Conservation (phyloP, 192 early-diverging fungal genomes). For the Oehlia diaphana region DNA sequence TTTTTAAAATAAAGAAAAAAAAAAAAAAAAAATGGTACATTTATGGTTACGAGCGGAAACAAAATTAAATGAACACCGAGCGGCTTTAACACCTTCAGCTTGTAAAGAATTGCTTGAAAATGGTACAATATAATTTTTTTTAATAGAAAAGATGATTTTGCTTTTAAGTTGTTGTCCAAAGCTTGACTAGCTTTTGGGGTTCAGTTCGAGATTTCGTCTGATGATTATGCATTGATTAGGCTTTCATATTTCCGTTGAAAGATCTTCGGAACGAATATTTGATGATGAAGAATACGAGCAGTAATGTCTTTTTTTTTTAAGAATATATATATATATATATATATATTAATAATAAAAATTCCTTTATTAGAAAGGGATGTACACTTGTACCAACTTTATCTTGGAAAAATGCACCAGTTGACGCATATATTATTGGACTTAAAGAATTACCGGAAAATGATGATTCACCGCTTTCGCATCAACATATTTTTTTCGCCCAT, state of each 20-base stretch:
- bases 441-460: constrained; percentile 98
- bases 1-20: background rate
- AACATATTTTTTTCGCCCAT: constrained; percentile 98
- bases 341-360: background rate
- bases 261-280: constrained; percentile 81
- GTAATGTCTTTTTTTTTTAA: constrained; percentile 41
- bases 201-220: background rate
- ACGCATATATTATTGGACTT: constrained; percentile 93
- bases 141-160: background rate
- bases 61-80: constrained; percentile 94
- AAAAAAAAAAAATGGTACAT: constrained; percentile 43
- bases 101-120: constrained; percentile 77
- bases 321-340: background rate
- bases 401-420: constrained; percentile 86
- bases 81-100: constrained; percentile 84
- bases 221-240: constrained; percentile 32
- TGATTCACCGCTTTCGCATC: constrained; percentile 82
- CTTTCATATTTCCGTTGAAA: constrained; percentile 91
- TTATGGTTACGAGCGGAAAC: constrained; percentile 98
- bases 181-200: background rate
- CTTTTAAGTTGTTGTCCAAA: background rate
- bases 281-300: constrained; percentile 82
- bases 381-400: constrained; percentile 71
- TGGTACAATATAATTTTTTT: constrained; percentile 37
- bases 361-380: constrained; percentile 66